phyloP scores from a whole-genome alignment of 164 flowering plant genomes.

The grape (Vitis vinifera) region DNA sequence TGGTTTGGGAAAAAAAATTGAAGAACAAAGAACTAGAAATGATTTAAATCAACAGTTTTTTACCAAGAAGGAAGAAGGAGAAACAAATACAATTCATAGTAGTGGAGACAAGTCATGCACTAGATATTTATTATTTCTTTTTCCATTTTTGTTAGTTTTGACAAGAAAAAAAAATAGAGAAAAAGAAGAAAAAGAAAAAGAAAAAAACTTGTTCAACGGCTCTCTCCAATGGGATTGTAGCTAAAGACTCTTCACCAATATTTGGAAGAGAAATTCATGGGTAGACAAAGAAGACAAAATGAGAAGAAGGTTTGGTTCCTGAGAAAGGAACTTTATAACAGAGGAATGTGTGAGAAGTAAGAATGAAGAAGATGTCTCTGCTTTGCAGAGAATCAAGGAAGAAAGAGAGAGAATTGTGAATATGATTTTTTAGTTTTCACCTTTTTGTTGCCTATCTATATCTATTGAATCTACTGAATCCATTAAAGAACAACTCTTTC shows the following conservation, averaged over 20 bases:
- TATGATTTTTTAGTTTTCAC: background rate
- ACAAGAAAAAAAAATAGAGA: conserved; percentile 1
- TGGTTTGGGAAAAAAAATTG: no score
- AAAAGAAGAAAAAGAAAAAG: conserved; percentile 6
- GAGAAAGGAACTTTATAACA: conserved; percentile 17
- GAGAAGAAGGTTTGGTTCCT: conserved; percentile 16
- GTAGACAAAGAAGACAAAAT: conserved; percentile 8
- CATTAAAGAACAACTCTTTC: no score
- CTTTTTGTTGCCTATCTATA: background rate
- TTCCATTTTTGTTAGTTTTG: no score
- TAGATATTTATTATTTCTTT: no score
- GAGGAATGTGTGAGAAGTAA: conserved; percentile 21
- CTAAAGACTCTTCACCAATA: conserved; percentile 38
- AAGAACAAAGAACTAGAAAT: no score
- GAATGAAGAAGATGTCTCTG: conserved; percentile 10
- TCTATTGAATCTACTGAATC: conserved; percentile 1
- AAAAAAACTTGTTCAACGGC: conserved; percentile 42
- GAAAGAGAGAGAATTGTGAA: background rate
- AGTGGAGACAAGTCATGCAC: no score
- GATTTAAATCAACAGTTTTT: no score
- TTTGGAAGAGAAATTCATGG: conserved; percentile 9
- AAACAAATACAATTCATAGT: no score
- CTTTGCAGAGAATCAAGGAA: conserved; percentile 11
- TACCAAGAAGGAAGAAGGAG: no score
- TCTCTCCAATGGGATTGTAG: conserved; percentile 31